Percentiles rank a stretch among this genome's conserved stretches.
phyloP scores from a whole-genome alignment of 768 basidiomycete species.

The Trametopsis cervina region DNA sequence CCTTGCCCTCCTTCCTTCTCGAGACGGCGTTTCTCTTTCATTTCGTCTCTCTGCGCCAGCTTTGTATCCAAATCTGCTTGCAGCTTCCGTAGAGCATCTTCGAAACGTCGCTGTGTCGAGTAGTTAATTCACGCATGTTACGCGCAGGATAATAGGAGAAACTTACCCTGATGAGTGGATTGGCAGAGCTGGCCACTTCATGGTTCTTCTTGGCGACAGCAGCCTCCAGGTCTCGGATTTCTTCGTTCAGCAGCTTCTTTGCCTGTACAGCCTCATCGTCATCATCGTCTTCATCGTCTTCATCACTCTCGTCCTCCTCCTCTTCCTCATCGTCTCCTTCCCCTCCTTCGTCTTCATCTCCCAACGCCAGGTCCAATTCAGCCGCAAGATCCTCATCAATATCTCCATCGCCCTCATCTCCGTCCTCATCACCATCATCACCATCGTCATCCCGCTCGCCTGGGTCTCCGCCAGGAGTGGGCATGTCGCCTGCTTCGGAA shows the following conservation, averaged over 20 bases:
- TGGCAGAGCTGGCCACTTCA: slow-evolving; percentile 78
- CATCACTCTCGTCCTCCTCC: slow-evolving; percentile 41
- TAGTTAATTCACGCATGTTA: neutral
- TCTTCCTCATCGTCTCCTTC: slow-evolving; percentile 66
- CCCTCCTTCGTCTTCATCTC: slow-evolving; percentile 50
- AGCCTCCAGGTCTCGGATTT: slow-evolving; percentile 82
- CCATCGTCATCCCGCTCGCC: slow-evolving; percentile 50
- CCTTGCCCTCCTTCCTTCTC: slow-evolving; percentile 58
- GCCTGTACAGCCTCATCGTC: slow-evolving; percentile 70
- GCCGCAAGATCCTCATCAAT: slow-evolving; percentile 87
- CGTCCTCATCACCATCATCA: slow-evolving; percentile 51
- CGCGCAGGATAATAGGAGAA: neutral
- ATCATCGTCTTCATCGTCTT: slow-evolving; percentile 77
- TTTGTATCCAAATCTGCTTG: slow-evolving; percentile 84
- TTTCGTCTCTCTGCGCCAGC: slow-evolving; percentile 66
- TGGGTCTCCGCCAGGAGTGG: slow-evolving; percentile 50
- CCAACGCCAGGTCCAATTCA: slow-evolving; percentile 81
- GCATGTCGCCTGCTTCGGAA: slow-evolving; percentile 58
- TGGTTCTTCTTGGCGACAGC: slow-evolving; percentile 81
- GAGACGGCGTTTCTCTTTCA: slow-evolving; percentile 68
- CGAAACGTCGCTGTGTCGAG: slow-evolving; percentile 72
- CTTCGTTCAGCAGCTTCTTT: slow-evolving; percentile 77
- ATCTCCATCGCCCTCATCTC: slow-evolving; percentile 61
- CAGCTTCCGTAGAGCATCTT: slow-evolving; percentile 86
- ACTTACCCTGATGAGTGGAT: slow-evolving; percentile 78